Conservation (phyloP, 164 flowering plant genomes). For the Akebia trifoliata region DNA sequence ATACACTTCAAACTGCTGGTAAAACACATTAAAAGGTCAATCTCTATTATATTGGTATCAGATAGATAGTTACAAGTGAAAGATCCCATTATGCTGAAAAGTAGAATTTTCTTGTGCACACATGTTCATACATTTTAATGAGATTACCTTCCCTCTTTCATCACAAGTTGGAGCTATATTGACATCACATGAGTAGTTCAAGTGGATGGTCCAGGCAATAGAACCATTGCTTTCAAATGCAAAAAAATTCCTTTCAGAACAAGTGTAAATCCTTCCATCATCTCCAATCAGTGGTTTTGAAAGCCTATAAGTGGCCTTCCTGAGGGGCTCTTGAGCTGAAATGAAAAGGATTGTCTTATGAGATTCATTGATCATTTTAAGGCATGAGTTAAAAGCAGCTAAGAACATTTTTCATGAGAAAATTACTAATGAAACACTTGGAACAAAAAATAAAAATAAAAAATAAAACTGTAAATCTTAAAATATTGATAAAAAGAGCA, state of each 20-base stretch:
- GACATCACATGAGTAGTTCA: constrained; percentile 51
- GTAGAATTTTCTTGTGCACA: too few relatives aligned
- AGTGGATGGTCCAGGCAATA: constrained; percentile 55
- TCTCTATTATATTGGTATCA: too few relatives aligned
- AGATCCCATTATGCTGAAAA: neutral
- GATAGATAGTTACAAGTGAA: too few relatives aligned
- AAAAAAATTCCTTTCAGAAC: constrained; percentile 52
- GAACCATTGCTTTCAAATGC: constrained; percentile 80
- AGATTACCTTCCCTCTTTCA: constrained; percentile 48
- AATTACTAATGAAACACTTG: neutral
- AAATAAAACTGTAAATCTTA: neutral
- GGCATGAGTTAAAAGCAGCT: neutral
- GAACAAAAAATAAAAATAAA: neutral
- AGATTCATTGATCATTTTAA: neutral
- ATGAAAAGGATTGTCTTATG: constrained; percentile 7
- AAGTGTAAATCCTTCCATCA: constrained; percentile 66
- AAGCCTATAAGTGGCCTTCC: constrained; percentile 37
- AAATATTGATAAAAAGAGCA: too few relatives aligned
- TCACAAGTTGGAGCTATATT: constrained; percentile 55
- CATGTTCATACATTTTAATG: neutral
- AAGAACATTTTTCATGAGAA: neutral
- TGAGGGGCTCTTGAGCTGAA: constrained; percentile 32
- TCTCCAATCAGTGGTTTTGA: constrained; percentile 65
- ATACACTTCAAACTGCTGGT: too few relatives aligned
- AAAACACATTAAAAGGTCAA: too few relatives aligned